phyloP scores from a whole-genome alignment of 805 yeast genomes.

The Blastobotrys terrestris region DNA sequence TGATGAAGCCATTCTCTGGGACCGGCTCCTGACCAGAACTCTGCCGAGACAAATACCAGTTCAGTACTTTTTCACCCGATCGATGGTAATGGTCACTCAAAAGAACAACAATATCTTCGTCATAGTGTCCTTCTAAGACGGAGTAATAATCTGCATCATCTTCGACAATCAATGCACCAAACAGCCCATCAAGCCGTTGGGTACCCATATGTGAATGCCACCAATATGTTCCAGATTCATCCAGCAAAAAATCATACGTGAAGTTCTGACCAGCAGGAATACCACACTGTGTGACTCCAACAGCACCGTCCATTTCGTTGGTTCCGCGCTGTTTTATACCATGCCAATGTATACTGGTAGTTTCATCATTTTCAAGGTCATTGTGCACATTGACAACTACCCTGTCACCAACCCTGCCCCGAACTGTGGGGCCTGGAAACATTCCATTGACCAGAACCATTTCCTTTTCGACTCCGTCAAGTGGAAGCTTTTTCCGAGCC shows the following conservation, averaged over 20 bases:
- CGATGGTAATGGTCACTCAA: conserved; percentile 38
- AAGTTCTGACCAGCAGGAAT: conserved; percentile 38
- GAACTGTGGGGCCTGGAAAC: conserved; percentile 45
- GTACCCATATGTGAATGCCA: conserved; percentile 46
- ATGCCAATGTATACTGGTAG: conserved; percentile 46
- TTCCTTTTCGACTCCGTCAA: not conserved
- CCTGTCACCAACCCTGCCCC: conserved; percentile 33
- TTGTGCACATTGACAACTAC: conserved; percentile 35
- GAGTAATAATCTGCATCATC: conserved; percentile 26
- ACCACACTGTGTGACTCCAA: conserved; percentile 46
- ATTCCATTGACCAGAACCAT: conserved; percentile 32
- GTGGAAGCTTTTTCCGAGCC: not conserved
- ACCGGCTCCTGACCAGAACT: conserved; percentile 35
- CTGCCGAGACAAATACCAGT: conserved; percentile 34
- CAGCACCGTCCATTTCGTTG: conserved; percentile 46
- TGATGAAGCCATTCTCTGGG: conserved; percentile 38
- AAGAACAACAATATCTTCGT: conserved; percentile 31
- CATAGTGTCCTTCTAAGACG: conserved; percentile 16
- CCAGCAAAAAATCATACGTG: conserved; percentile 37
- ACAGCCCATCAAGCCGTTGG: conserved; percentile 44
- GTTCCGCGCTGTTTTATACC: conserved; percentile 44
- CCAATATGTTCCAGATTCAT: conserved; percentile 45
- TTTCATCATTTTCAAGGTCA: conserved; percentile 31
- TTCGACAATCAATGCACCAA: conserved; percentile 42
- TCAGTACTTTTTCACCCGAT: conserved; percentile 30